phyloP scores from a whole-genome alignment of 208 protist genomes.

The Trypanosoma brucei region DNA sequence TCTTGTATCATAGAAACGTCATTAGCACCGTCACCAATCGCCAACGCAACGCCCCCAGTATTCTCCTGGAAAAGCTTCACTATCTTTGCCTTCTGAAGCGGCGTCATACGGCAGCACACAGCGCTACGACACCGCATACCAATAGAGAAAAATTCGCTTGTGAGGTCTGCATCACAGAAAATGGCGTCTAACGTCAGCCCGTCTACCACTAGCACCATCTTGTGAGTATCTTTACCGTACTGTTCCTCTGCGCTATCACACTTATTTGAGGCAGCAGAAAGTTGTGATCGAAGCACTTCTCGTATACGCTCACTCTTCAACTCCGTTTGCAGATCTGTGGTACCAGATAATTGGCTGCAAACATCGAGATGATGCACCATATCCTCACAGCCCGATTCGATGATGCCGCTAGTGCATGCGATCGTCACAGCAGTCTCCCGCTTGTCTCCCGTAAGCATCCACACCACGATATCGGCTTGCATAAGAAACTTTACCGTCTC shows the following conservation, averaged over 20 bases:
- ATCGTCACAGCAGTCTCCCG: constrained; percentile 97
- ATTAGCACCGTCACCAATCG: constrained; percentile 98
- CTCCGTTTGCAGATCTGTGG: constrained; percentile 12
- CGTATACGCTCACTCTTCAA: not conserved
- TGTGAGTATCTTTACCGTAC: constrained; percentile 7
- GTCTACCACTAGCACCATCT: constrained; percentile 70
- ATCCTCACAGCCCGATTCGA: constrained; percentile 9
- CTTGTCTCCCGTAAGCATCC: constrained; percentile 99
- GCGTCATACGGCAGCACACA: constrained; percentile 87
- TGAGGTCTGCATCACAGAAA: constrained; percentile 38
- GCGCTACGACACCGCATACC: constrained; percentile 57
- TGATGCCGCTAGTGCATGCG: constrained; percentile 60
- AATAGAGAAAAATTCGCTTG: constrained; percentile 60
- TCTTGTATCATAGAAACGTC: constrained; percentile 97
- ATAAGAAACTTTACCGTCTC: constrained; percentile 89
- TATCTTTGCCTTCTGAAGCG: constrained; percentile 86
- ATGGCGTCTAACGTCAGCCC: constrained; percentile 71
- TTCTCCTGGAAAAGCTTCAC: constrained; percentile 88
- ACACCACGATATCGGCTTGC: constrained; percentile 89
- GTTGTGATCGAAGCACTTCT: constrained; percentile 10
- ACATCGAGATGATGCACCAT: constrained; percentile 45
- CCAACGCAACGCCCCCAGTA: constrained; percentile 84
- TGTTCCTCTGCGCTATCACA: constrained; percentile 1
- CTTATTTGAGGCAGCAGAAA: constrained; percentile 1
- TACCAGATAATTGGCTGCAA: constrained; percentile 30